Evolutionary conservation across 2,329 filamentous ascomycete species (phyloP), one percentile per base, ranked within the genome.

Genomic region (Graphilbum sp.): DNA sequence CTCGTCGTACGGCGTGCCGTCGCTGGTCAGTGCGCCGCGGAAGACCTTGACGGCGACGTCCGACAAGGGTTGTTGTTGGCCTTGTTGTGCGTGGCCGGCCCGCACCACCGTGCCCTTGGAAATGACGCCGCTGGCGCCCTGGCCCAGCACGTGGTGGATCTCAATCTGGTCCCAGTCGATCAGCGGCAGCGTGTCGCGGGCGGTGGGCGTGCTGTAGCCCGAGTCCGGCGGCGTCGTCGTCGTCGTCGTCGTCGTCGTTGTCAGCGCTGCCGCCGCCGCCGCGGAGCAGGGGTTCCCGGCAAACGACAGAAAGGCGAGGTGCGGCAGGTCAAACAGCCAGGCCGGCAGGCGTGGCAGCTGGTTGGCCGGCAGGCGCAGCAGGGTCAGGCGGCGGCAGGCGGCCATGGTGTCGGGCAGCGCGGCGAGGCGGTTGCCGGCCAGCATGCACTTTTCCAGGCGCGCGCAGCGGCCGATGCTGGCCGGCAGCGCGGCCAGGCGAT

Each of bases 1-100:
- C 48, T 67, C 64, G 46, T 67, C 63, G n/a, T 54, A 48, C 0
- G 64, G 63, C 5, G 57, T 60, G 13, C 64, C 63, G 42, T 66
- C 63, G 44, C 57, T 62, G 9, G 63, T 63, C 11, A 64, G 51
- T 9, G 56, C 51, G n/a, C 62, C 63, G 31, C 58, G 60, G 51
- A 67, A 67, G 7, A 67, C 49, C 46, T 67, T 66, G 48, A 67
- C 54, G 2, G 63, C 63, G 1, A 67, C 36, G 11, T 36, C 34
- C 20, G 36, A 34, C 8, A 23, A 17, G 13, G 33, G 27, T 9
- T 11, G 21, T n/a, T n/a, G n/a, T n/a, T n/a, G 11, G 6, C 11
- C 21, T 5, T 9, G 4, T 29, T 12, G 11, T 29, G 27, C 8
- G 6, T n/a, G 6, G 27, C 6, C 27, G n/a, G 34, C 30, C 4